Percentiles rank a stretch among this genome's conserved stretches.
phyloP scores from a whole-genome alignment of 192 early-diverging fungal genomes.

The Ramicandelaber brevisporus region DNA sequence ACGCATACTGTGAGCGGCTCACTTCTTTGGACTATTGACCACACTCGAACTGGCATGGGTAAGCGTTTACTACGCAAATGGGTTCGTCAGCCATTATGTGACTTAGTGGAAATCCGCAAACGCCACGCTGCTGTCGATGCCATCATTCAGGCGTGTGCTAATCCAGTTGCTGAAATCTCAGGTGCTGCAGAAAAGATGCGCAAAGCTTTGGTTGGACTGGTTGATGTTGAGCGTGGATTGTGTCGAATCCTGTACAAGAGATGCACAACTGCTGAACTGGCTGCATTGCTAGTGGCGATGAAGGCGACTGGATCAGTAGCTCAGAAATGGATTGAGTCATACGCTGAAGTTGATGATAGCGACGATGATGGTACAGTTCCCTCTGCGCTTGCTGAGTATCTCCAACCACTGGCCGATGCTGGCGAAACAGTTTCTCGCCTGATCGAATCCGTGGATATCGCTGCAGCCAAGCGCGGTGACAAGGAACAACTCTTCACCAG shows the following conservation, averaged over 20 bases:
- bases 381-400: conserved; percentile 7
- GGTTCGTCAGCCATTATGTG: conserved; percentile 34
- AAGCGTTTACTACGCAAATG: conserved; percentile 34
- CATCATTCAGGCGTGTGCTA: too few species aligned
- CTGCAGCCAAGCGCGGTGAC: conserved; percentile 17
- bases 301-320: too few species aligned
- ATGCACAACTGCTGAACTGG: conserved; percentile 33
- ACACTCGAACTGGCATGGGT: conserved; percentile 41
- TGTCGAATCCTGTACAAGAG: conserved; percentile 31
- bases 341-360: background rate
- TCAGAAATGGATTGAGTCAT: too few species aligned
- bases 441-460: conserved; percentile 13
- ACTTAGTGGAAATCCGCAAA: conserved; percentile 19
- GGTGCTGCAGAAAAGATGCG: conserved; percentile 8
- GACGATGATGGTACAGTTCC: conserved; percentile 5
- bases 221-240: conserved; percentile 37
- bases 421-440: conserved; percentile 10
- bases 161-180: conserved; percentile 17
- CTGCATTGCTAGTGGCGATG: too few species aligned
- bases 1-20: conserved; percentile 15
- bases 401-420: conserved; percentile 14
- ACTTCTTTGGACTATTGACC: conserved; percentile 30
- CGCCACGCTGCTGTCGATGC: conserved; percentile 32
- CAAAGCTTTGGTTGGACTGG: conserved; percentile 16
- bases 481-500: conserved; percentile 29